Percentiles rank a stretch among this genome's conserved stretches.
phyloP scores from a whole-genome alignment of 169 alveolate species.

The Cryptosporidium meleagridis region DNA sequence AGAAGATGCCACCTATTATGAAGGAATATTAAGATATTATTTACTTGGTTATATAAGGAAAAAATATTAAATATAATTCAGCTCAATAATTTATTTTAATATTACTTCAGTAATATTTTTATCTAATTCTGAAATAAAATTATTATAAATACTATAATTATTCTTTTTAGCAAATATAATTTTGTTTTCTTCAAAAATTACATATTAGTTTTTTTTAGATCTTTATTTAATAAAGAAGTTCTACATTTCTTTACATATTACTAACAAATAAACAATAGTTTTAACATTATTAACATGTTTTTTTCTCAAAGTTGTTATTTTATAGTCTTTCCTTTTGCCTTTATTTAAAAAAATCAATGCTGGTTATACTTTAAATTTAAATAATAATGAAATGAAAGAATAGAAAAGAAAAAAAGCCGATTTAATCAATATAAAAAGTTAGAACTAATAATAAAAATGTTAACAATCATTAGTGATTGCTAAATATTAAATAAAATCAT shows the following conservation, averaged over 20 bases:
- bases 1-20: conserved; percentile 73
- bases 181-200: background rate
- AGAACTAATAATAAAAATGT: no score
- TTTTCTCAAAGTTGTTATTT: no score
- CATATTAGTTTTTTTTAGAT: background rate
- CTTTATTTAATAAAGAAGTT: background rate
- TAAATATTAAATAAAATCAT: background rate
- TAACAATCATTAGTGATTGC: background rate
- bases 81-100: background rate
- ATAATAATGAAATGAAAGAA: no score
- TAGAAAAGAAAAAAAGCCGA: no score
- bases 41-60: background rate
- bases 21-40: conserved; percentile 35
- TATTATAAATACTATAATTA: background rate
- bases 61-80: background rate
- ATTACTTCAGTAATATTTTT: background rate
- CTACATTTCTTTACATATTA: no score
- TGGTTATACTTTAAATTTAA: no score
- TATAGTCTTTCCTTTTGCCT: no score
- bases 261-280: background rate
- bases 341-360: no score
- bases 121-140: background rate
- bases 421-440: background rate
- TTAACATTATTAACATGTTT: no score
- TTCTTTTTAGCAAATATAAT: background rate